These are phyloP conservation scores for Aleurites moluccanus DNA, from an alignment of 441 rosid species.

Conservation along the genomic window DNA sequence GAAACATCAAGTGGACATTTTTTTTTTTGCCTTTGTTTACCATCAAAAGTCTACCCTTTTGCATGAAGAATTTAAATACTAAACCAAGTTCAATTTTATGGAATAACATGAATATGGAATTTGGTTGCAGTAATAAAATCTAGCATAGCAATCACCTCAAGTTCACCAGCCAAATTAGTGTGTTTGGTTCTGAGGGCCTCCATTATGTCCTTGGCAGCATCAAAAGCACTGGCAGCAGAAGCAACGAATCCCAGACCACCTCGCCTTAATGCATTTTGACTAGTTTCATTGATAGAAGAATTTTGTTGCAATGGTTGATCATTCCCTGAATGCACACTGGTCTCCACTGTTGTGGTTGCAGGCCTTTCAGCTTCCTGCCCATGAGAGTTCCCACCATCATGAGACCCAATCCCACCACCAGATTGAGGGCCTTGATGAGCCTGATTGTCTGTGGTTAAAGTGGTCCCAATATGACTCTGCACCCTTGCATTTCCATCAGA, in stretches of 20 bases:
- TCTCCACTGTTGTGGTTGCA: conserved; percentile 45
- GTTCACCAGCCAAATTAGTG: conserved; percentile 89
- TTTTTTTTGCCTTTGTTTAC: background rate
- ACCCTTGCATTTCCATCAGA: conserved; percentile 54
- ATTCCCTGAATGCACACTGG: conserved; percentile 56
- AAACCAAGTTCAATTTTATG: background rate
- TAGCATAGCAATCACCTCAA: conserved; percentile 64
- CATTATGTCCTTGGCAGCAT: conserved; percentile 98
- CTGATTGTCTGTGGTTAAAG: conserved; percentile 61
- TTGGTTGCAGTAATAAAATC: background rate
- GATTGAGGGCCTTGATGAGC: conserved; percentile 60
- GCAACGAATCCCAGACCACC: conserved; percentile 64
- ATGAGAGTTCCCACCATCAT: conserved; percentile 72
- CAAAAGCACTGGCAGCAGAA: conserved; percentile 89
- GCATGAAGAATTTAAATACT: background rate
- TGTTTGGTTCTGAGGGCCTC: conserved; percentile 97
- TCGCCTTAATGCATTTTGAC: conserved; percentile 65
- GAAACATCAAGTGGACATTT: background rate
- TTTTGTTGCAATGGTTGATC: conserved; percentile 77
- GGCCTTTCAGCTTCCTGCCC: conserved; percentile 84
- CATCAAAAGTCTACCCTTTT: background rate
- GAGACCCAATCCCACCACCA: conserved; percentile 62
- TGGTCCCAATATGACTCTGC: conserved; percentile 55
- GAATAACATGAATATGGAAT: background rate
- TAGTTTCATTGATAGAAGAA: conserved; percentile 62